phyloP scores from a whole-genome alignment of 139 green algal genomes.

The Astrephomene gubernaculifera region DNA sequence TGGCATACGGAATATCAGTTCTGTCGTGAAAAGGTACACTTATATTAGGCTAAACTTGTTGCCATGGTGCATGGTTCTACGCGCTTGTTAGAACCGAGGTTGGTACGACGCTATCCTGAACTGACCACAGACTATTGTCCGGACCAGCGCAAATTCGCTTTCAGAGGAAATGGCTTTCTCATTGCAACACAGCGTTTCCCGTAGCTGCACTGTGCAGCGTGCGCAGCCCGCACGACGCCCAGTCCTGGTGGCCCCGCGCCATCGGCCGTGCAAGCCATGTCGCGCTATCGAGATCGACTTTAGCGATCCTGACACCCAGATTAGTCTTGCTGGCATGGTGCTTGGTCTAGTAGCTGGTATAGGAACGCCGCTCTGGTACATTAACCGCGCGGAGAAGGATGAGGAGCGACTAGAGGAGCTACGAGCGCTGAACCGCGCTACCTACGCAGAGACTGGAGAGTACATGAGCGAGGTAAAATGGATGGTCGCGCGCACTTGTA shows the following conservation, averaged over 20 bases:
- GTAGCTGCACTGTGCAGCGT: conserved; percentile 11
- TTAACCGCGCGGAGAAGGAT: conserved; percentile 78
- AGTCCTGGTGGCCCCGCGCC: neutral
- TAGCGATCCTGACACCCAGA: conserved; percentile 60
- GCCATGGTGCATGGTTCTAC: too few species aligned
- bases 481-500: neutral
- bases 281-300: conserved; percentile 84
- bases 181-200: neutral
- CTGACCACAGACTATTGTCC: too few species aligned
- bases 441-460: conserved; percentile 83
- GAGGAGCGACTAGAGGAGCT: conserved; percentile 87
- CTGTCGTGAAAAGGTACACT: too few species aligned
- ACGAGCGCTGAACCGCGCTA: conserved; percentile 83
- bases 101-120: too few species aligned
- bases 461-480: conserved; percentile 78
- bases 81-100: too few species aligned
- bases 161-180: conserved; percentile 34
- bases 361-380: conserved; percentile 85
- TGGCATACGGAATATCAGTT: too few species aligned
- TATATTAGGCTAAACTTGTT: too few species aligned
- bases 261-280: neutral
- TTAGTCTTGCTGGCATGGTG: conserved; percentile 49
- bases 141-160: too few species aligned
- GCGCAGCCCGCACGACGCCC: conserved; percentile 1
- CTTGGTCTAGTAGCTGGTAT: conserved; percentile 64